Conservation (phyloP, 495 filamentous ascomycete species). For the Aspergillus haitiensis region DNA sequence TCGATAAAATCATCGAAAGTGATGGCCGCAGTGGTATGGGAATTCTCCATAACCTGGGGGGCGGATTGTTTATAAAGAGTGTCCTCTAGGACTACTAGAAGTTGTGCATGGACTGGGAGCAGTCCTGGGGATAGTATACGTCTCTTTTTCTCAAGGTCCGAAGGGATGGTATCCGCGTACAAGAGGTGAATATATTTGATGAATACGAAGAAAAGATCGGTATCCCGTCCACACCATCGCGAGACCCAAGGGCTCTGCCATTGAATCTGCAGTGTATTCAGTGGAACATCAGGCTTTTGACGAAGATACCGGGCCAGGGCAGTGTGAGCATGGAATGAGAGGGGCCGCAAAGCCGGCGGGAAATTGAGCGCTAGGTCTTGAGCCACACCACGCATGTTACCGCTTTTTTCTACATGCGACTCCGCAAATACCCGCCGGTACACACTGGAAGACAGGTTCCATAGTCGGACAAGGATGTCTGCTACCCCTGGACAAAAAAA, state of each 20-base stretch:
- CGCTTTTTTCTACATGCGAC: slow-evolving; percentile 51
- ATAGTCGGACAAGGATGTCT: slow-evolving; percentile 81
- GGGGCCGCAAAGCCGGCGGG: slow-evolving; percentile 65
- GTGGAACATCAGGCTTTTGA: slow-evolving; percentile 62
- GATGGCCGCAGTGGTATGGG: slow-evolving; percentile 58
- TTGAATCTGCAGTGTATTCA: slow-evolving; percentile 68
- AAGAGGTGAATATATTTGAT: slow-evolving; percentile 87
- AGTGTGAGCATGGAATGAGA: slow-evolving; percentile 70
- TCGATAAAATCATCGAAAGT: slow-evolving; percentile 77
- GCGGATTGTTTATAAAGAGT: slow-evolving; percentile 72
- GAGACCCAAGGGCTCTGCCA: slow-evolving; percentile 87
- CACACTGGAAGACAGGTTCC: slow-evolving; percentile 65
- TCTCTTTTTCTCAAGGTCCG: slow-evolving; percentile 63
- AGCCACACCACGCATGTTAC: slow-evolving; percentile 38
- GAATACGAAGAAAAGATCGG: slow-evolving; percentile 92
- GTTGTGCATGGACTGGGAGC: slow-evolving; percentile 80
- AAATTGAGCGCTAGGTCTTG: slow-evolving; percentile 68
- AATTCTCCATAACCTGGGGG: slow-evolving; percentile 52
- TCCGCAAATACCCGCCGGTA: slow-evolving; percentile 71
- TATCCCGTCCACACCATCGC: slow-evolving; percentile 87
- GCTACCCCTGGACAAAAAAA: slow-evolving; percentile 91
- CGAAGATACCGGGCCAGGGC: slow-evolving; percentile 65
- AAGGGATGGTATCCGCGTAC: slow-evolving; percentile 74
- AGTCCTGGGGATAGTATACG: slow-evolving; percentile 71
- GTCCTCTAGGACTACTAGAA: slow-evolving; percentile 77